phyloP scores from a whole-genome alignment of 352 stramenopile species.

The Pythium sp. region DNA sequence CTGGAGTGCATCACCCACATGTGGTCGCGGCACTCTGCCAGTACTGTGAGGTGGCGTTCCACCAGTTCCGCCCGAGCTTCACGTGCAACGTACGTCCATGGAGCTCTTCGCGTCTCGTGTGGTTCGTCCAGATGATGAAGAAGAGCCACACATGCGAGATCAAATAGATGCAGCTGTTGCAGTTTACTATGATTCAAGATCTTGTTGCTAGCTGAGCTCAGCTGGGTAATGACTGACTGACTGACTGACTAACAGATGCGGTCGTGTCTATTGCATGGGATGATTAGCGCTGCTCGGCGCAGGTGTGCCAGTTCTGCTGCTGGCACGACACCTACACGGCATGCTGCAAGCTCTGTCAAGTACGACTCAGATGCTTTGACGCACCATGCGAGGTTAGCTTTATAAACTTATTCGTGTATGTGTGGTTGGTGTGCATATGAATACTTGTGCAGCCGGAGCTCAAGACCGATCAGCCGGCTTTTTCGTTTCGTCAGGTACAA shows the following conservation, averaged over 20 bases:
- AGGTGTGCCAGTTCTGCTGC: conserved; percentile 45
- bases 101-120: background rate
- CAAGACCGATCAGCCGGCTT: conserved; percentile 30
- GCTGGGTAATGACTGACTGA: background rate
- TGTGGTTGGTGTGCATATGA: no score
- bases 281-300: conserved; percentile 32
- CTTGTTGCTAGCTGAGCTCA: no score
- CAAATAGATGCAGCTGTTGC: background rate
- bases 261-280: conserved; percentile 3
- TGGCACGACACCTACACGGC: conserved; percentile 28
- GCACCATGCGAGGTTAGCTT: no score
- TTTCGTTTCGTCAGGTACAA: conserved; percentile 34
- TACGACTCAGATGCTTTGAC: background rate
- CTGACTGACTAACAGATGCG: background rate
- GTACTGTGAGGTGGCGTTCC: conserved; percentile 40
- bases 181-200: no score
- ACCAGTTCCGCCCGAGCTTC: conserved; percentile 35
- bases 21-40: conserved; percentile 27
- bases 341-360: conserved; percentile 40
- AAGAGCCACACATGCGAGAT: conserved; percentile 1
- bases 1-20: background rate
- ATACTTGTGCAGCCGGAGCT: conserved; percentile 26
- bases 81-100: conserved; percentile 35
- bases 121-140: background rate
- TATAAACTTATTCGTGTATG: background rate